Evolutionary conservation across 768 basidiomycete species (phyloP), one percentile per base, ranked within the genome.

Genomic region (Tremella mesenterica): DNA sequence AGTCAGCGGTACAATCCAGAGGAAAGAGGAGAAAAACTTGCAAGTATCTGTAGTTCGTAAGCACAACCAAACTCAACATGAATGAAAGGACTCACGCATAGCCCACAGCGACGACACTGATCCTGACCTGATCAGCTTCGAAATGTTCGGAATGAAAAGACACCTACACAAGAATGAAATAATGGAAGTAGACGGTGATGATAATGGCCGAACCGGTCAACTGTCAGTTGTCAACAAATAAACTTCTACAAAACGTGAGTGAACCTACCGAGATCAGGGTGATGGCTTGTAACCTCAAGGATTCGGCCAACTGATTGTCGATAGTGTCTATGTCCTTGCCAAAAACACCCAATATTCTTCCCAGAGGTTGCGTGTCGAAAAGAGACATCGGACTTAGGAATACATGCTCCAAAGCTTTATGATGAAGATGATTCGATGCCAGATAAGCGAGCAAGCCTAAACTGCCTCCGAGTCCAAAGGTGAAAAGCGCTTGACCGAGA

Each of bases 391-490:
- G 31, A 67, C 74, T 88, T 66, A 91, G 88, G 65, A 90, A 69
- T 82, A 81, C 79, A 90, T 80, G 79, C 23, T 70, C 69, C 23
- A 84, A 75, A 0, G 82, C 79, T 41, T 76, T 67, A 45, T 79
- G 76, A 63, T 87, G 84, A 2, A 87, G 72, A 55, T 81, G 83
- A 54, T 77, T 77, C 1, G 84, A 84, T 3, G 82, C 82, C 50
- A 78, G 76, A 63, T 77, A 79, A 0, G 81, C 79, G 67, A 85
- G 75, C 16, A 79, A 70, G 53, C 83, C 82, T 58, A 82, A 78
- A 3, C 75, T 73, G 13, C 77, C 68, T 4, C 82, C 81, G 82
- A 82, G 73, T 0, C 76, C 61, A 64, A 85, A 81, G 0, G 82
- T 84, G 70, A 80, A 81, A 3, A 76, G 60, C 0, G 79, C 76